These are phyloP conservation scores for Kalanchoe fedtschenkoi DNA, from an alignment of 164 flowering plant species.

Conservation along the genomic window DNA sequence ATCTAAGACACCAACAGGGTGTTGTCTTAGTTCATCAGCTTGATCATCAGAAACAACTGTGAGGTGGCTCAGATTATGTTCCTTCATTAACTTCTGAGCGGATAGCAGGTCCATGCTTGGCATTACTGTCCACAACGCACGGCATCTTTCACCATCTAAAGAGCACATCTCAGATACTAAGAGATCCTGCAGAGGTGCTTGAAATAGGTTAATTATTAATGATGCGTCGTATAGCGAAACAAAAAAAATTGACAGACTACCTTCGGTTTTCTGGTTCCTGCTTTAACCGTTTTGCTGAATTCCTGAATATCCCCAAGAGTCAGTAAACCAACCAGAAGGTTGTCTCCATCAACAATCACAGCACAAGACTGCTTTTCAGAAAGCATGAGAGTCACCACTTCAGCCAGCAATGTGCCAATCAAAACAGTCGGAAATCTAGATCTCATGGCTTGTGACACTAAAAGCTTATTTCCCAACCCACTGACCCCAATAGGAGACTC, in stretches of 20 bases:
- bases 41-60: no score
- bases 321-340: conserved; percentile 38
- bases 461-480: conserved; percentile 31
- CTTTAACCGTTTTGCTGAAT: conserved; percentile 32
- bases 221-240: background rate
- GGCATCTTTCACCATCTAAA: conserved; percentile 29
- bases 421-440: no score
- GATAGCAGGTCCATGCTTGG: conserved; percentile 56
- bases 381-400: conserved; percentile 66
- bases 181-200: conserved; percentile 26
- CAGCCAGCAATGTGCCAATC: conserved; percentile 43
- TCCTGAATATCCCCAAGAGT: conserved; percentile 62
- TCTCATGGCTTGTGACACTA: no score
- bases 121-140: conserved; percentile 41
- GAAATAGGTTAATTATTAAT: background rate
- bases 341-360: conserved; percentile 45
- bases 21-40: no score
- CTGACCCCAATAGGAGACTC: conserved; percentile 24
- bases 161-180: conserved; percentile 49
- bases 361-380: conserved; percentile 75
- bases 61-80: no score
- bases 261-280: conserved; percentile 23
- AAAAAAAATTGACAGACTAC: conserved; percentile 16
- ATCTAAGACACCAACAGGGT: no score
- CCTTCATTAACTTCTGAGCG: conserved; percentile 46